Evolutionary conservation across 371 early-diverging fungal species (phyloP), one percentile per base, ranked within the genome.

Genomic region (Apophysomyces sp.): DNA sequence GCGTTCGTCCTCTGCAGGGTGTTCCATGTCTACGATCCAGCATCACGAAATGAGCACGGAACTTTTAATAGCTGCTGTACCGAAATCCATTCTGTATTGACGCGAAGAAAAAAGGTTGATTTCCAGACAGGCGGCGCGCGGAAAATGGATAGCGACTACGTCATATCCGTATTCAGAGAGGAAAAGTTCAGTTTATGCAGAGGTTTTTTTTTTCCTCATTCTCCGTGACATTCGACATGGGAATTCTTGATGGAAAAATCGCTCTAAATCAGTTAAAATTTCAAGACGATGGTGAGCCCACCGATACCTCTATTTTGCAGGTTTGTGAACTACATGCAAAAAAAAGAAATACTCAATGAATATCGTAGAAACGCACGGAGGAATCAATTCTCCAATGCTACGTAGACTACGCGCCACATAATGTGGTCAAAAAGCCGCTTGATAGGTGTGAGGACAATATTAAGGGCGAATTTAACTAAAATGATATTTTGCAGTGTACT

Each of bases 281-380:
- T 55, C 70, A 76, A 6, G 81, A 81, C 68, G 86, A 86, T 51
- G 69, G 61, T 27, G 28, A 84, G 15, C 80, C 78, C 1, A 77
- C 83, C 0, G 80, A 82, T 2, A 70, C 86, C 0, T 86, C 86
- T 2, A 77, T 81, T 41, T 60, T 69, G 12, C 86, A 86, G 77
- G 86, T 86, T 72, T 27, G 24, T 12, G 21, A 40, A 4, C 18
- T 16, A 36, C 9, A 11, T 32, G 18, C 6, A 56, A 11, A 32
- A 53, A 49, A 31, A 21, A 29, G 21, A 24, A 40, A 57, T 36
- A 40, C 31, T 24, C 32, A 11, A n/a, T 34, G 13, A 0, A 15
- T 5, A 18, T 15, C 44, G 24, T 29, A 75, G 77, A 74, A 69
- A 72, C 40, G 67, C 16, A 70, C 69, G 26, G 76, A 81, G 41